Percentiles rank a stretch among this genome's conserved stretches.
Evolutionary conservation across 2,329 filamentous ascomycete genomes (phyloP).

Genomic region (Colletotrichum eleusines): DNA sequence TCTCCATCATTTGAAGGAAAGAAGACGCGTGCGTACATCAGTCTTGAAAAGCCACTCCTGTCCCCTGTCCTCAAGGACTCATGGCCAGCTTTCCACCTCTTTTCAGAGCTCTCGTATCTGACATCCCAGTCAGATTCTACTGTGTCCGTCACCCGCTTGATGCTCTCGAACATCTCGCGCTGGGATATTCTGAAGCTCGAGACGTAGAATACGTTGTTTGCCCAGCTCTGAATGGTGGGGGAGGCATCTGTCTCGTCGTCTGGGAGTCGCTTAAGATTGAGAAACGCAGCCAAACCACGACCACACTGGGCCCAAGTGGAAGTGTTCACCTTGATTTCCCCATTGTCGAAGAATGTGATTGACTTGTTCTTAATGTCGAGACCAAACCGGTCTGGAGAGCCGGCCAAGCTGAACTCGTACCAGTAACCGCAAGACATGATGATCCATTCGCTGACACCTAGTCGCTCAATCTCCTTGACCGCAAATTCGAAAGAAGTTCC

Average conservation of each 20-base stretch:
- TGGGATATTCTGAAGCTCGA: conserved; percentile 71
- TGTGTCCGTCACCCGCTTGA: conserved; percentile 69
- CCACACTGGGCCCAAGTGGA: conserved; percentile 72
- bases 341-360: conserved; percentile 66
- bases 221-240: conserved; percentile 47
- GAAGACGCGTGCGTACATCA: conserved; percentile 70
- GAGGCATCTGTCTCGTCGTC: conserved; percentile 37
- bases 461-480: conserved; percentile 53
- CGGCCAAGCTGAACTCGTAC: conserved; percentile 64
- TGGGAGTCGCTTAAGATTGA: conserved; percentile 53
- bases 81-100: conserved; percentile 63
- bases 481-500: conserved; percentile 38
- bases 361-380: conserved; percentile 60
- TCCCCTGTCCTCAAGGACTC: conserved; percentile 57
- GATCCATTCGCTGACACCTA: conserved; percentile 52
- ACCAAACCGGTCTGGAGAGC: conserved; percentile 53
- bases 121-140: conserved; percentile 72
- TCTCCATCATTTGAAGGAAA: conserved; percentile 56
- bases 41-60: conserved; percentile 57
- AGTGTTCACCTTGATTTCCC: conserved; percentile 65
- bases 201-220: conserved; percentile 63
- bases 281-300: conserved; percentile 50
- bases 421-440: conserved; percentile 60
- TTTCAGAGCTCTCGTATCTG: conserved; percentile 56
- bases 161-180: conserved; percentile 72